Conservation (phyloP, 108 stramenopile species). For the Mayamaea pseudoterrestris region DNA sequence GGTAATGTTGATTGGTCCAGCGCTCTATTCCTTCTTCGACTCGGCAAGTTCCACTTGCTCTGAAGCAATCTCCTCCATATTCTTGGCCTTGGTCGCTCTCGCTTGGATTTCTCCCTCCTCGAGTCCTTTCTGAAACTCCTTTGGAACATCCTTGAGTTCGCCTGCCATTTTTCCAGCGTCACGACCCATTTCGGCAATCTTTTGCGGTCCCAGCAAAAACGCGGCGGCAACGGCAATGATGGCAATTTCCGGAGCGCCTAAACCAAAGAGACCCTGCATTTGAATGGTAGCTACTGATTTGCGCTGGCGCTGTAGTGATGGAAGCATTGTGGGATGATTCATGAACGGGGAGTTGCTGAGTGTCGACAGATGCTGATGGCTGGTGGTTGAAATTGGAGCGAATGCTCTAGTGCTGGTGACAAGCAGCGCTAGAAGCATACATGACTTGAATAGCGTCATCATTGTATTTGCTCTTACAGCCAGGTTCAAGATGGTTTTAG, state of each 20-base stretch:
- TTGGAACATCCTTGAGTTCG: constrained; percentile 88
- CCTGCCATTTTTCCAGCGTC: constrained; percentile 93
- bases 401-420: constrained; percentile 11
- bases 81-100: background rate
- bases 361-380: background rate
- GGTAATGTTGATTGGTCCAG: no score
- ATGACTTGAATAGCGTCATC: no score
- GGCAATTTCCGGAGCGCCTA: constrained; percentile 90
- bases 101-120: constrained; percentile 78
- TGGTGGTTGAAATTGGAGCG: constrained; percentile 3
- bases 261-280: constrained; percentile 86
- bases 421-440: constrained; percentile 5
- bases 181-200: constrained; percentile 81
- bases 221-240: constrained; percentile 82
- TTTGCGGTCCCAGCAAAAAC: constrained; percentile 86
- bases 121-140: constrained; percentile 90
- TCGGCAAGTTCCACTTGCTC: background rate
- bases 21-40: no score
- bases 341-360: background rate
- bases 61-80: background rate
- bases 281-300: constrained; percentile 65
- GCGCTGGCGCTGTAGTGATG: constrained; percentile 33
- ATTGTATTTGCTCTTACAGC: no score
- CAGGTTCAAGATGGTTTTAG: no score
- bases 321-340: no score